Evolutionary conservation across 495 filamentous ascomycete genomes (phyloP).

Genomic region (Polyplosphaeria fusca): DNA sequence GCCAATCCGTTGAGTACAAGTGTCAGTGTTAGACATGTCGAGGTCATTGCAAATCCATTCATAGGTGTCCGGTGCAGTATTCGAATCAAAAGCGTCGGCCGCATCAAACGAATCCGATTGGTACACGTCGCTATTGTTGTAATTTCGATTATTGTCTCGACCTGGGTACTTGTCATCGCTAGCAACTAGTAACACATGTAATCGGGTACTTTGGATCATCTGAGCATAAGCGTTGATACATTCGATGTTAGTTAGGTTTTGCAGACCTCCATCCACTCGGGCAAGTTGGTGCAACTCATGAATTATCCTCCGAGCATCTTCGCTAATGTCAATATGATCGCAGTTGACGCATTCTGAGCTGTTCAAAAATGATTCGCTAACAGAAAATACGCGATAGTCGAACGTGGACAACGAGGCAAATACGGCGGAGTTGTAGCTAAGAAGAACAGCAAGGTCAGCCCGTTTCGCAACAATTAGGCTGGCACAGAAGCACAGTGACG

Average conservation of each 20-base stretch:
- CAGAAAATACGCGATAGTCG: neutral
- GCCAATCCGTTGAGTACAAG: neutral
- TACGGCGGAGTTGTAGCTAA: neutral
- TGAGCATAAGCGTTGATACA: slow-evolving; percentile 10
- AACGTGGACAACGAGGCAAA: neutral
- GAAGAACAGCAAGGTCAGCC: neutral
- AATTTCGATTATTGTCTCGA: neutral
- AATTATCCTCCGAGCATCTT: neutral
- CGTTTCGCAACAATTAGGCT: neutral
- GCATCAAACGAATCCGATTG: neutral
- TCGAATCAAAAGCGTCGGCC: neutral
- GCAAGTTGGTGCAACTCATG: neutral
- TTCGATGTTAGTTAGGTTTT: slow-evolving; percentile 32
- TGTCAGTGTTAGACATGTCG: neutral
- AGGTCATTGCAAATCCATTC: neutral
- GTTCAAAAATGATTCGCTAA: neutral
- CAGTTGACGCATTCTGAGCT: neutral
- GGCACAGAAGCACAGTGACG: too few relatives aligned
- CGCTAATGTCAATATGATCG: neutral
- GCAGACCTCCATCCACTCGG: slow-evolving; percentile 36
- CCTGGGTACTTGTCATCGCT: neutral
- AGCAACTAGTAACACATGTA: neutral
- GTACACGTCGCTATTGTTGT: neutral
- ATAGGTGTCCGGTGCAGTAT: neutral
- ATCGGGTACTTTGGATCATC: neutral